Base-by-base conservation (phyloP, 2,329 filamentous ascomycete genomes). In the Epichloe amarillans region DNA sequence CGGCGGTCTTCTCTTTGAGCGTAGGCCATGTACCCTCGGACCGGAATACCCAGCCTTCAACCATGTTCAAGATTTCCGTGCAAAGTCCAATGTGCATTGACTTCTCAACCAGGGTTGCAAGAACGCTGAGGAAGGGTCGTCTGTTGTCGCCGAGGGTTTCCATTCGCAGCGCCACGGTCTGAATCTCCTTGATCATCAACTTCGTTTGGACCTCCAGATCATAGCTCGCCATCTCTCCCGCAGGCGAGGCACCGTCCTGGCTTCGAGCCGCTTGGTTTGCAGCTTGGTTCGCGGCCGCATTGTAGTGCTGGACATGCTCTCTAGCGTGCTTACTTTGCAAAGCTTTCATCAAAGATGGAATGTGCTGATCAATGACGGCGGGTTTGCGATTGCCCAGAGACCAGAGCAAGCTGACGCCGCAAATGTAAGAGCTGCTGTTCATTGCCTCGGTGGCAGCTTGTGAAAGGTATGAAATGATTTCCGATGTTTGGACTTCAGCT, bases 1-100 rank as follows among this genome's bases (percentile, higher is more conserved):
- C 93, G 1, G 94, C 94, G 0, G 91, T 97, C 72, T 98, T 98
- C 69, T 98, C 94, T 66, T 99, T 99, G 1, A 98, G 76, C 0
- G 93, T 98, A 0, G 93, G 93, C 77, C 93, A 96, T 2, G 89
- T 93, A 56, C 95, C 93, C 52, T 88, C 90, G 0, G 88, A 93
- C 57, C 88, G 81, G 72, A 99, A 98, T 5, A 98, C 87, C 94
- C 94, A 99, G 35, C 77, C 79, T 64, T 97, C 91, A 4, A 96
- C 91, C 79, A 98, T 91, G 47, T 84, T 82, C 30, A 99, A 72
- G 50, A 98, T 90, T 70, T 95, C 95, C 61, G 88, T 84, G 66
- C 93, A 97, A 7, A 99, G 77, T 19, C 81, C 77, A 52, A 84
- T 84, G 62, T 91, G 93, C 66, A 87, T 79, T 1, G 93, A 97